Base-by-base conservation (phyloP, 768 basidiomycete species). In the Plicaturopsis crispa region DNA sequence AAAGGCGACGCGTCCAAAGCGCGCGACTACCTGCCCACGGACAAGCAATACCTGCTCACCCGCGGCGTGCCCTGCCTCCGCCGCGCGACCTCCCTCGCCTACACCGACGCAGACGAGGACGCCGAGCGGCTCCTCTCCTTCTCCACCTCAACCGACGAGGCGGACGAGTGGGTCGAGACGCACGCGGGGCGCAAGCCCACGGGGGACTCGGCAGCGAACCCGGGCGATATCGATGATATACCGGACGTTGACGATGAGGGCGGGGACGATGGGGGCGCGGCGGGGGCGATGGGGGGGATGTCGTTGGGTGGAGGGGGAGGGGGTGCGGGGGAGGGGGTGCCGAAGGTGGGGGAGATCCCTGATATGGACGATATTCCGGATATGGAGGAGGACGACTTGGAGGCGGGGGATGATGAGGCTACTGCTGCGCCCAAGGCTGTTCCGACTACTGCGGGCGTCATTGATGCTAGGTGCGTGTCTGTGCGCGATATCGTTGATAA, bases 111-210 rank as follows among this genome's bases (percentile, higher is more conserved):
- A 8, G 93, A 97, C 56, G 94, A 96, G 61, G 96, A 98, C 52
- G 89, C 86, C 0, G 94, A 99, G 59, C 86, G 90, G 30, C 66
- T 98, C 17, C 73, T 99, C 33, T 79, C 76, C 24, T 91, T 98
- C 48, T 57, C 59, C 31, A 67, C 67, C 36, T 65, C 74, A 11
- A 71, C 72, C 3, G 65, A 64, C 4, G 76, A 73, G 19, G 81
- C 70, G 12, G 92, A 96, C 43, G 94, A 98, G 49, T 99, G 96
- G 96, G 96, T 99, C 14, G 91, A 97, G 59, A 99, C 96, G 8
- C 96, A 99, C 55, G 84, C 92, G 0, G 85, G 86, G 3, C 76
- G 87, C 47, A 73, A 73, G 48, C 17, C 67, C 12, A 61, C 67
- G 16, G 42, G 61, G 35, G 75, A 79, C 45, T 69, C 72, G 4